Conservation (phyloP, 768 basidiomycete species). For the Xerocomellus dryophilus region DNA sequence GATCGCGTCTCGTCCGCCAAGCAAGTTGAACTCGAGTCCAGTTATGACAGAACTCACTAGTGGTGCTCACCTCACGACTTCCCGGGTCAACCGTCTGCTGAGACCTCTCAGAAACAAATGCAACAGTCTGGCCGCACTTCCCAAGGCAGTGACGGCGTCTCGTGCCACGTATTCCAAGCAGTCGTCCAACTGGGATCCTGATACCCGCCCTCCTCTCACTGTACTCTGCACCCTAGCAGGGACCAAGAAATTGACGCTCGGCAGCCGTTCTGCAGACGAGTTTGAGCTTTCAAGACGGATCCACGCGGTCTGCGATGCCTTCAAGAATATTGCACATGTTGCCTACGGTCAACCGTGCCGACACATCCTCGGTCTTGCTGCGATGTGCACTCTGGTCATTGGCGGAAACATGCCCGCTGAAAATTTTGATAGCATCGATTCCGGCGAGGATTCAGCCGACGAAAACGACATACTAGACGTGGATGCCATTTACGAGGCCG, state of each 20-base stretch:
- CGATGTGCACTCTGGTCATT: constrained; percentile 45
- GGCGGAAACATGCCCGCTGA: constrained; percentile 43
- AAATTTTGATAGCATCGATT: constrained; percentile 13
- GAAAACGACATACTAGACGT: constrained; percentile 27
- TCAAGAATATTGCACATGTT: constrained; percentile 47
- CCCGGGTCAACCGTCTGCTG: constrained; percentile 44
- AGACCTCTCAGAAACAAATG: constrained; percentile 50
- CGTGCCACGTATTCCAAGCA: constrained; percentile 17
- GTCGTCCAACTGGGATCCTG: constrained; percentile 17
- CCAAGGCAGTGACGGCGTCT: constrained; percentile 17
- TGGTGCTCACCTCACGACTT: constrained; percentile 35
- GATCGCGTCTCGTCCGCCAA: constrained; percentile 8
- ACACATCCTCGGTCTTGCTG: constrained; percentile 39
- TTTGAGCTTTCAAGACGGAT: constrained; percentile 47
- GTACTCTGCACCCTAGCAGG: constrained; percentile 39
- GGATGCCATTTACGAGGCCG: constrained; percentile 47
- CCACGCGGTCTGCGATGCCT: constrained; percentile 54
- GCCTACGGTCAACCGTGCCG: constrained; percentile 24
- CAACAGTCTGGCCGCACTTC: constrained; percentile 32
- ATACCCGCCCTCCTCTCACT: constrained; percentile 32
- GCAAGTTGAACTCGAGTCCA: neutral
- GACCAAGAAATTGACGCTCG: constrained; percentile 34
- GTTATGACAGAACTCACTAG: constrained; percentile 17
- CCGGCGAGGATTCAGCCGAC: constrained; percentile 24
- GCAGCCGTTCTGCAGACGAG: constrained; percentile 33